Evolutionary conservation across 2,329 filamentous ascomycete genomes (phyloP).

Genomic region (Leptographium lundbergii): DNA sequence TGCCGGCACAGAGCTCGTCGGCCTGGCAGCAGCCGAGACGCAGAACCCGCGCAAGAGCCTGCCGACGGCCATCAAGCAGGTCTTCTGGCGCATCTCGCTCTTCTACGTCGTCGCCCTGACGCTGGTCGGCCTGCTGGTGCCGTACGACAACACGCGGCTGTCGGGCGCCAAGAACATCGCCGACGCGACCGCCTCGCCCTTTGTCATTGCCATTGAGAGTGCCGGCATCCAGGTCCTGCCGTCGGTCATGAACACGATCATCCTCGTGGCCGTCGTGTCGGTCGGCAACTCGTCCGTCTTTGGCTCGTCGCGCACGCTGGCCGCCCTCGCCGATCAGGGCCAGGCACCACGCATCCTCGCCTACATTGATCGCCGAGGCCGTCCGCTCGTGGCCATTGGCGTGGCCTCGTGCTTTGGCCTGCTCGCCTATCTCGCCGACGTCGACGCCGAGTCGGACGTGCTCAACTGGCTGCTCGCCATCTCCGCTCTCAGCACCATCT

Average conservation of each 20-base stretch:
- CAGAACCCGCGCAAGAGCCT: conserved; percentile 59
- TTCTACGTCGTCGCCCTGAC: conserved; percentile 81
- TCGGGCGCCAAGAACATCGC: conserved; percentile 43
- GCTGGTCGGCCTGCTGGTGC: conserved; percentile 72
- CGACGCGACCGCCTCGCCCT: conserved; percentile 69
- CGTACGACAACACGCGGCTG: conserved; percentile 54
- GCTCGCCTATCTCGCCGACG: conserved; percentile 64
- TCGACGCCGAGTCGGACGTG: conserved; percentile 43
- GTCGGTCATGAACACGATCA: conserved; percentile 89
- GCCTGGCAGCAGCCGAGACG: conserved; percentile 60
- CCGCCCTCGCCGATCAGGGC: conserved; percentile 76
- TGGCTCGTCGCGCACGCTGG: conserved; percentile 79
- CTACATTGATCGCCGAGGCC: conserved; percentile 73
- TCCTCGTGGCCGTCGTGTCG: conserved; percentile 78
- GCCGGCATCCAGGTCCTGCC: conserved; percentile 72
- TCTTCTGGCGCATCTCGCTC: conserved; percentile 51
- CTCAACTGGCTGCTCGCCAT: conserved; percentile 73
- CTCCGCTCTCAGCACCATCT: conserved; percentile 59
- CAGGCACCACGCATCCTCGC: conserved; percentile 67
- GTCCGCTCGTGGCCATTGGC: conserved; percentile 61
- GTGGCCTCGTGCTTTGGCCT: conserved; percentile 57
- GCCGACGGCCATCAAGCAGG: conserved; percentile 75
- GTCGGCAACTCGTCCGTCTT: conserved; percentile 90
- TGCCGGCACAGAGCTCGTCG: conserved; percentile 62
- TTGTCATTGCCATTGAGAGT: conserved; percentile 82